Percentiles rank a stretch among this genome's conserved stretches.
These are phyloP conservation scores for Astrothelium subdiscretum DNA, from an alignment of 495 filamentous ascomycete genomes.

Conservation along the genomic window DNA sequence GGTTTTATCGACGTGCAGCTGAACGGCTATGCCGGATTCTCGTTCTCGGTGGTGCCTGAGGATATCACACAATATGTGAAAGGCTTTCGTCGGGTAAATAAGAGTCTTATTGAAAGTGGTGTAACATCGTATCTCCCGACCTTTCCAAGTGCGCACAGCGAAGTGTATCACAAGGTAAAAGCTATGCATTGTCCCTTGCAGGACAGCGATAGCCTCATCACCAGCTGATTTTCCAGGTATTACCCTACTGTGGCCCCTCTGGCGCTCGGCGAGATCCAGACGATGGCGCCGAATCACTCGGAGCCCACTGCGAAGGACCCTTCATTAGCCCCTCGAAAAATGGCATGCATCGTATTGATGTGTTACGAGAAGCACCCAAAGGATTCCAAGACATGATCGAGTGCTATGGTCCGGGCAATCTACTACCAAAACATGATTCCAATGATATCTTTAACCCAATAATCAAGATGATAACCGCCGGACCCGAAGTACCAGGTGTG, in stretches of 20 bases:
- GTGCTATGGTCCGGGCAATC: constrained; percentile 58
- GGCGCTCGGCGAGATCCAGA: constrained; percentile 37
- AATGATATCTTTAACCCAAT: constrained; percentile 3
- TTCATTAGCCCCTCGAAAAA: constrained; percentile 62
- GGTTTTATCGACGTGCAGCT: constrained; percentile 79
- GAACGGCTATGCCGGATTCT: constrained; percentile 77
- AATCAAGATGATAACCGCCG: constrained; percentile 72
- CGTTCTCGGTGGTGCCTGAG: constrained; percentile 62
- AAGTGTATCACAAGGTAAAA: constrained; percentile 55
- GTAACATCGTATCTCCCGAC: constrained; percentile 80
- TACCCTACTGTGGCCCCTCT: constrained; percentile 63
- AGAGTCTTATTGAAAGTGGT: constrained; percentile 55
- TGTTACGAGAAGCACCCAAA: constrained; percentile 42
- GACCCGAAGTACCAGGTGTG: constrained; percentile 62
- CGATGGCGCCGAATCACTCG: constrained; percentile 67
- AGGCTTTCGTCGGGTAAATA: constrained; percentile 54
- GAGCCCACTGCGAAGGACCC: constrained; percentile 76
- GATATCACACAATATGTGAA: constrained; percentile 51
- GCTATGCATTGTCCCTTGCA: neutral
- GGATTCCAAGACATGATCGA: constrained; percentile 46
- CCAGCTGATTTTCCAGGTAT: constrained; percentile 33
- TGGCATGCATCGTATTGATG: constrained; percentile 59
- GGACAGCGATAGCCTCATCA: constrained; percentile 3
- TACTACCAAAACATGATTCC: constrained; percentile 20
- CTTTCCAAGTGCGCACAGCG: constrained; percentile 51